Evolutionary conservation across 768 basidiomycete species (phyloP), one percentile per base, ranked within the genome.

Genomic region (Dentipellis fragilis): DNA sequence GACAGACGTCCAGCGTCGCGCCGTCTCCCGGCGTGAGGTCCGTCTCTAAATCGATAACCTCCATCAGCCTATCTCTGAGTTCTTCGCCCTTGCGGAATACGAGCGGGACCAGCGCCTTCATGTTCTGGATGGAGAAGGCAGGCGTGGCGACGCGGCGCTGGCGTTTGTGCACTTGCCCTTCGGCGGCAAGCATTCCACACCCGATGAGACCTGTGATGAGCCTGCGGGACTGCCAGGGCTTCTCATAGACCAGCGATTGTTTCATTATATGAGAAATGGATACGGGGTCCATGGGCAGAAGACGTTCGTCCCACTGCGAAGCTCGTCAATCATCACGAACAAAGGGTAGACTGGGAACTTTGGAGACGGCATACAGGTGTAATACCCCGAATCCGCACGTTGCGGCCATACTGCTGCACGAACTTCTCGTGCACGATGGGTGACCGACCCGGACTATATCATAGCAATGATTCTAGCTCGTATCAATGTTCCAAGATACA

Each of bases 181-280:
- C 89, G 2, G 87, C 84, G 16, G 85, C 80, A 22, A 91, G 78
- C 82, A 90, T 81, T 2, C 88, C 93, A 54, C 82, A 81, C 0
- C 93, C 93, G 56, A 96, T 87, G 57, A 93, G 77, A 54, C 79
- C 75, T 14, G 82, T 80, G 37, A 96, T 88, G 46, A 89, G 69
- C 48, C 75, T 72, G 22, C 92, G 81, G 1, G 89, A 86, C 59
- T 83, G 81, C 79, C 80, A 85, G 10, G 93, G 90, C 66, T 95
- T 95, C 65, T 90, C 85, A 64, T 90, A 93, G 38, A 83, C 73
- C 40, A 76, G 73, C 12, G 82, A 75, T 55, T 90, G 79, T 63
- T 85, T 84, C 51, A 93, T 71, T 39, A 95, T 77, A 64, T 94
- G 83, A 10, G 76, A 68, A 35, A 94, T 66, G 0, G 92, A 85